Base-by-base conservation (phyloP, 2,329 filamentous ascomycete genomes). In the Paecilomyces sp. region DNA sequence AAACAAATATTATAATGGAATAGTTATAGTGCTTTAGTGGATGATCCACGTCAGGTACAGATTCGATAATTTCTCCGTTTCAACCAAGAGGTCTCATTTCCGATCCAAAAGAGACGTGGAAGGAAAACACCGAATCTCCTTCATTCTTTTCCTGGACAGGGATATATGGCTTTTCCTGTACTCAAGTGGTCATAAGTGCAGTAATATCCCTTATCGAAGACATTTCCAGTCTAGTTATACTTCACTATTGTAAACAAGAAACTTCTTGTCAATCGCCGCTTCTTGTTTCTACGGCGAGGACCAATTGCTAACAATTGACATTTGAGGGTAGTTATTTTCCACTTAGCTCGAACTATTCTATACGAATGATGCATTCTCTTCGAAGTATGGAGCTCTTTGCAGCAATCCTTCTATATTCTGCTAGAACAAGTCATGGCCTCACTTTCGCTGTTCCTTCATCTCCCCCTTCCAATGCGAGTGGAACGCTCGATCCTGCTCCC, bases 401-500 rank as follows among this genome's bases (percentile, higher is more conserved):
- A 47, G 18, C 41, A 47, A 4, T 5, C 41, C 41, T 47, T 9
- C n/a, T 47, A 18, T 22, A 8, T 47, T n/a, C 36, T n/a, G 13
- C 15, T 47, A 47, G 41, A 47, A 47, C n/a, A 18, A 47, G n/a
- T 9, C 5, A 18, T 47, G 15, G 41, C 5, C 41, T 47, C 41
- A 47, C 65, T 8, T 77, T 76, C 62, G 69, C 66, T 33, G 60
- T 78, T 12, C 76, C 76, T 6, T 51, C 66, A 18, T 68, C 73
- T 30, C 69, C 71, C 12, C 70, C 76, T 12, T 61, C 66, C 1
- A 71, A 69, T 30, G 59, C 70, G 0, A 73, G 71, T 57, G 59
- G 61, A 1, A 64, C 68, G 52, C 65, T 80, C 11, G 71, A 75
- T 54, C 68, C 69, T 31, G 76, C 79, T 1, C 79, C 79, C 5